These are phyloP conservation scores for Acer campestre DNA, from an alignment of 345 rosid species.

Conservation along the genomic window DNA sequence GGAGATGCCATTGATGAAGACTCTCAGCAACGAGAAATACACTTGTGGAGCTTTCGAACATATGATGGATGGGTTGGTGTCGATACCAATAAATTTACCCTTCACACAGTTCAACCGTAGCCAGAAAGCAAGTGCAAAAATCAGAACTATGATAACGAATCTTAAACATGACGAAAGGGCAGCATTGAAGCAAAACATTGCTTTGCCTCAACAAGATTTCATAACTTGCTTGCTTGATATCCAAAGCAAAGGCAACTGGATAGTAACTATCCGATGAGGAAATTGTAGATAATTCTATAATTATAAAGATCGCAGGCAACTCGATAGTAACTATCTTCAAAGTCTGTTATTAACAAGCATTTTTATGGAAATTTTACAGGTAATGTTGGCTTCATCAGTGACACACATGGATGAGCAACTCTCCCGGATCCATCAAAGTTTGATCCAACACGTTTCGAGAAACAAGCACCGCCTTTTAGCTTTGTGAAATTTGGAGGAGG, in stretches of 20 bases:
- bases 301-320: constrained; percentile 25
- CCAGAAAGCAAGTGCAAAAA: neutral
- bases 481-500: constrained; percentile 35
- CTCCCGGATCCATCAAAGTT: constrained; percentile 31
- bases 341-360: neutral
- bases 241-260: neutral
- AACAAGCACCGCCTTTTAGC: constrained; percentile 31
- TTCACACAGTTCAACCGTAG: constrained; percentile 27
- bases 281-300: constrained; percentile 17
- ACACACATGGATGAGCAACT: constrained; percentile 36
- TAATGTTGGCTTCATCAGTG: constrained; percentile 30
- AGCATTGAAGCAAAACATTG: constrained; percentile 10
- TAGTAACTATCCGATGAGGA: constrained; percentile 17
- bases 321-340: too few species aligned
- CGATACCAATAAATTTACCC: constrained; percentile 33
- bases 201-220: constrained; percentile 20
- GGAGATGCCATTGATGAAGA: constrained; percentile 37
- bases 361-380: constrained; percentile 13
- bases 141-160: constrained; percentile 1
- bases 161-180: constrained; percentile 6
- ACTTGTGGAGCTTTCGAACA: constrained; percentile 17
- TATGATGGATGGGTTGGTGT: constrained; percentile 26
- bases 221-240: constrained; percentile 22
- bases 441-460: constrained; percentile 35
- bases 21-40: constrained; percentile 20